Conservation (phyloP, 805 yeast species). For the Scheffersomyces ergatensis region DNA sequence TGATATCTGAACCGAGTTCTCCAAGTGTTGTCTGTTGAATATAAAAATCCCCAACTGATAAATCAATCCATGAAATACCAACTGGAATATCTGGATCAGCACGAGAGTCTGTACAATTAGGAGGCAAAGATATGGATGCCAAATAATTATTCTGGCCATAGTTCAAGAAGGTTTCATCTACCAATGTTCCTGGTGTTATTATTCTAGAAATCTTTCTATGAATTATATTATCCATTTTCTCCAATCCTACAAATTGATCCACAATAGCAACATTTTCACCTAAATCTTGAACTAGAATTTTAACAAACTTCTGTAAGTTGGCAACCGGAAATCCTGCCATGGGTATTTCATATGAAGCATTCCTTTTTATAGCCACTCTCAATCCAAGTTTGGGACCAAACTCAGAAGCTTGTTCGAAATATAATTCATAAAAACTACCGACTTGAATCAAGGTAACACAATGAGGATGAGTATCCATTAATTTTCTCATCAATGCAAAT, state of each 20-base stretch:
- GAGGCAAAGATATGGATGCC: conserved; percentile 62
- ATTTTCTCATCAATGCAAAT: conserved; percentile 27
- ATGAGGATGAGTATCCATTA: conserved; percentile 34
- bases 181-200: conserved; percentile 88
- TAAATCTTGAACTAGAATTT: conserved; percentile 66
- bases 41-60: conserved; percentile 76
- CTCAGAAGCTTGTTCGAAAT: conserved; percentile 81
- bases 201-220: conserved; percentile 74
- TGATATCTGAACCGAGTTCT: conserved; percentile 65
- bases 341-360: conserved; percentile 46
- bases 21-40: conserved; percentile 62
- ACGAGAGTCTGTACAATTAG: conserved; percentile 33
- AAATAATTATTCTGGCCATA: conserved; percentile 69
- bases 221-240: conserved; percentile 32
- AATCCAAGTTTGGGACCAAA: conserved; percentile 71
- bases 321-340: conserved; percentile 91
- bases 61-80: conserved; percentile 87
- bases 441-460: conserved; percentile 62
- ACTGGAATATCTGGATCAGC: conserved; percentile 44
- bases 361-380: conserved; percentile 59
- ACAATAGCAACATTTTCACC: conserved; percentile 76
- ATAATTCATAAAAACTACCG: conserved; percentile 84
- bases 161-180: conserved; percentile 82
- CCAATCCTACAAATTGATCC: conserved; percentile 52
- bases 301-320: conserved; percentile 70